A percentile compares a stretch with the other conserved stretches of the same genome.
phyloP scores from a whole-genome alignment of 2,329 filamentous ascomycete genomes.

The Ilyonectria sp. region DNA sequence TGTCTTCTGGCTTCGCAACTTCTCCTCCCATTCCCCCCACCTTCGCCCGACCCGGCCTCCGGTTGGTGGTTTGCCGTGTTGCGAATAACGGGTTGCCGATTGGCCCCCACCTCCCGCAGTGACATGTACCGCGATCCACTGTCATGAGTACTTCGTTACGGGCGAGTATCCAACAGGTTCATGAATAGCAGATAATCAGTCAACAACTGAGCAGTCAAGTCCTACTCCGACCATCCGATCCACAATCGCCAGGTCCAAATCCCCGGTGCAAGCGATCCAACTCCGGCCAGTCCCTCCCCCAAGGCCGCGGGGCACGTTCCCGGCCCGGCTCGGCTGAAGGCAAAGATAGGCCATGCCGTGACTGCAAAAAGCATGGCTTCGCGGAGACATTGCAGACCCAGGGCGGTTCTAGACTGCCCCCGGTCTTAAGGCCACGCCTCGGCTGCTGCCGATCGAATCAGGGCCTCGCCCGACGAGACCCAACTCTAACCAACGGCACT shows the following conservation, averaged over 20 bases:
- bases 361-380: neutral
- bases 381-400: neutral
- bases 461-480: conserved; percentile 12
- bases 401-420: neutral
- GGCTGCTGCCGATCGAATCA: conserved; percentile 14
- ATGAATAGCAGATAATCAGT: neutral
- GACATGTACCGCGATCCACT: neutral
- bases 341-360: neutral
- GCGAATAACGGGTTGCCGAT: neutral
- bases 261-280: neutral
- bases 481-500: conserved; percentile 25
- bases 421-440: conserved; percentile 14
- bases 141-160: neutral
- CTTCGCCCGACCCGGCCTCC: neutral
- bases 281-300: neutral
- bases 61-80: neutral
- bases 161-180: neutral
- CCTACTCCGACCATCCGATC: too few relatives aligned
- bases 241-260: neutral
- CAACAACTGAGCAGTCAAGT: too few relatives aligned
- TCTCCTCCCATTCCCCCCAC: neutral
- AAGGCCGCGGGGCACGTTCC: neutral
- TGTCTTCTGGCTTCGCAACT: neutral
- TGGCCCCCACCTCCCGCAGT: conserved; percentile 3
- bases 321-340: neutral